Conservation (phyloP, 345 rosid genomes). For the Lepidium didymum region DNA sequence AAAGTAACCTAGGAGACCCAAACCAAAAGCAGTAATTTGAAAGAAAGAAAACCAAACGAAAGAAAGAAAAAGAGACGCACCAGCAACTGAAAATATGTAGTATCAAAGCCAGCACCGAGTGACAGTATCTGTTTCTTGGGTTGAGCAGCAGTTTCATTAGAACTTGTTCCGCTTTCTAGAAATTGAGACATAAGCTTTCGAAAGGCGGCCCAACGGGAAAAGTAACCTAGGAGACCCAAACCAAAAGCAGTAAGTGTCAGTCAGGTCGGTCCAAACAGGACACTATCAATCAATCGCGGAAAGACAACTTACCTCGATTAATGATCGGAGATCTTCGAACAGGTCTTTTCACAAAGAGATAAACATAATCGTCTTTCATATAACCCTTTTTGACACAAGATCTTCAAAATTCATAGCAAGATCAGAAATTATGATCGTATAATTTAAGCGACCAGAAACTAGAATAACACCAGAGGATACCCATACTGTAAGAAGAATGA, state of each 20-base stretch:
- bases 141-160: slow-evolving; percentile 17
- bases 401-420: slow-evolving; percentile 36
- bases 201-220: slow-evolving; percentile 94
- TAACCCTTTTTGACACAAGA: slow-evolving; percentile 87
- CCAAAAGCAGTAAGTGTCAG: not conserved
- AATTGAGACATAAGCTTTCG: slow-evolving; percentile 77
- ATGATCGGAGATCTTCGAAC: slow-evolving; percentile 91
- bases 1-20: slow-evolving; percentile 69
- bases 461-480: no score
- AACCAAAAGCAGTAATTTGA: not conserved
- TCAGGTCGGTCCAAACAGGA: slow-evolving; percentile 3
- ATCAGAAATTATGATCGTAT: not conserved
- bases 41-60: not conserved
- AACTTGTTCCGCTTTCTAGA: slow-evolving; percentile 41
- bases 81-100: slow-evolving; percentile 80
- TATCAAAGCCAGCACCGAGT: slow-evolving; percentile 96
- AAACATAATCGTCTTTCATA: slow-evolving; percentile 84
- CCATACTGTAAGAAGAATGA: no score
- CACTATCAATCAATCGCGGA: not conserved
- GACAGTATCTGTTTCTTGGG: slow-evolving; percentile 79
- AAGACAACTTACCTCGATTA: slow-evolving; percentile 60
- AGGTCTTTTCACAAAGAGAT: slow-evolving; percentile 75
- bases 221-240: slow-evolving; percentile 49
- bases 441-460: no score
- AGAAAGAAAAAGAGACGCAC: slow-evolving; percentile 24